Conservation (phyloP, 345 rosid species). For the Sisymbrium irio region DNA sequence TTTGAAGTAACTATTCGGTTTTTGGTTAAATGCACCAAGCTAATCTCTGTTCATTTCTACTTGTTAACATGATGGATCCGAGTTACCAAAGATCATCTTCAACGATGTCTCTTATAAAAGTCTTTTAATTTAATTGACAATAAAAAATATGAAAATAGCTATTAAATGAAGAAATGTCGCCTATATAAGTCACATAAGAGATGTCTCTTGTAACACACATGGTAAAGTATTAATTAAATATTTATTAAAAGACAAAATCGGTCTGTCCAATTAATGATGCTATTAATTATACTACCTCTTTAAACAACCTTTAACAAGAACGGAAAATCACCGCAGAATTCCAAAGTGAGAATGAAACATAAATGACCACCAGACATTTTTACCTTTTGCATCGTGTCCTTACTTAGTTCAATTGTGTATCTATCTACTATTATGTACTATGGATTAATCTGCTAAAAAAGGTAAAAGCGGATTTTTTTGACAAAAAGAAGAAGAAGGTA, state of each 20-base stretch:
- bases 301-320: background rate
- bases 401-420: background rate
- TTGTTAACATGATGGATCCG: slow-evolving; percentile 12
- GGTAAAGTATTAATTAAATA: too few relatives aligned
- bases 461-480: background rate
- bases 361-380: background rate
- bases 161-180: too few relatives aligned
- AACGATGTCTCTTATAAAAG: too few relatives aligned
- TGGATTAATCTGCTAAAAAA: background rate
- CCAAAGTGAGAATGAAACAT: background rate
- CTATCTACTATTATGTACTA: background rate
- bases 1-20: slow-evolving; percentile 5
- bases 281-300: background rate
- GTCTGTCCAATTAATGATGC: too few relatives aligned
- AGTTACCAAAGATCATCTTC: too few relatives aligned
- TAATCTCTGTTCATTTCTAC: background rate
- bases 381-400: background rate
- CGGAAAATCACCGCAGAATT: background rate
- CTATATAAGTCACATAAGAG: too few relatives aligned
- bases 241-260: too few relatives aligned
- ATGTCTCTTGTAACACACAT: too few relatives aligned
- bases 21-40: slow-evolving; percentile 9
- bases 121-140: too few relatives aligned
- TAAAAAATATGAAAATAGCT: too few relatives aligned
- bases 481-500: background rate